These are phyloP conservation scores for Mallotus japonicus DNA, from an alignment of 441 rosid genomes.

Conservation along the genomic window DNA sequence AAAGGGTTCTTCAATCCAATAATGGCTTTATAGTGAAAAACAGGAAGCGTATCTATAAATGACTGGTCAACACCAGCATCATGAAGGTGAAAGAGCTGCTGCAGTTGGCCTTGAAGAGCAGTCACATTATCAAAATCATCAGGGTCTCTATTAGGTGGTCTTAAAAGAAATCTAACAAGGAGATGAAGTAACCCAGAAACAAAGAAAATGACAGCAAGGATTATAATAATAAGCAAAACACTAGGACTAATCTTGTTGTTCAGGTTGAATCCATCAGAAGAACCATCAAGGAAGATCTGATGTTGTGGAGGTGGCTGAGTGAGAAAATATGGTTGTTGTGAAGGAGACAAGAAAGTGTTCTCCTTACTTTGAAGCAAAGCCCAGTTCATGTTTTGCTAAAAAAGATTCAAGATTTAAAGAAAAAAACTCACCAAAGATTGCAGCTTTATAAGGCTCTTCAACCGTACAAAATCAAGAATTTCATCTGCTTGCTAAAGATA, in stretches of 20 bases:
- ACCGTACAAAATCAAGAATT: conserved; percentile 20
- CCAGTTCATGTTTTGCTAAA: conserved; percentile 39
- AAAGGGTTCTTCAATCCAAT: conserved; percentile 77
- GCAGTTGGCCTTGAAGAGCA: conserved; percentile 92
- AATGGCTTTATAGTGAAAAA: conserved; percentile 74
- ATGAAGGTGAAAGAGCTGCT: conserved; percentile 89
- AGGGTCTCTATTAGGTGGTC: conserved; percentile 52
- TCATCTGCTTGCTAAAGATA: conserved; percentile 26
- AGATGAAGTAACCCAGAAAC: conserved; percentile 72
- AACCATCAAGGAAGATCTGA: conserved; percentile 23
- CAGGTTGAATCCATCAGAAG: conserved; percentile 36
- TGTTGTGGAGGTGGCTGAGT: conserved; percentile 37
- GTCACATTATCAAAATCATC: conserved; percentile 70
- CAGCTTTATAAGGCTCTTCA: conserved; percentile 24
- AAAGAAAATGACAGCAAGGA: conserved; percentile 66
- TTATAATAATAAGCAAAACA: conserved; percentile 49
- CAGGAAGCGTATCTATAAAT: conserved; percentile 88
- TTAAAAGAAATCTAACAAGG: conserved; percentile 53
- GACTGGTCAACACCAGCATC: conserved; percentile 97
- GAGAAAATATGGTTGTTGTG: conserved; percentile 34
- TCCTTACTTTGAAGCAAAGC: conserved; percentile 32
- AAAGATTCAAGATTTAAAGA: not conserved
- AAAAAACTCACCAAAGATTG: conserved; percentile 32
- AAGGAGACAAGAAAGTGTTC: conserved; percentile 34
- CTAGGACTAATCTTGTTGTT: conserved; percentile 56